Evolutionary conservation across 192 early-diverging fungal genomes (phyloP), one percentile per base, ranked within the genome.

Genomic region (Gamsiella multidivaricata): DNA sequence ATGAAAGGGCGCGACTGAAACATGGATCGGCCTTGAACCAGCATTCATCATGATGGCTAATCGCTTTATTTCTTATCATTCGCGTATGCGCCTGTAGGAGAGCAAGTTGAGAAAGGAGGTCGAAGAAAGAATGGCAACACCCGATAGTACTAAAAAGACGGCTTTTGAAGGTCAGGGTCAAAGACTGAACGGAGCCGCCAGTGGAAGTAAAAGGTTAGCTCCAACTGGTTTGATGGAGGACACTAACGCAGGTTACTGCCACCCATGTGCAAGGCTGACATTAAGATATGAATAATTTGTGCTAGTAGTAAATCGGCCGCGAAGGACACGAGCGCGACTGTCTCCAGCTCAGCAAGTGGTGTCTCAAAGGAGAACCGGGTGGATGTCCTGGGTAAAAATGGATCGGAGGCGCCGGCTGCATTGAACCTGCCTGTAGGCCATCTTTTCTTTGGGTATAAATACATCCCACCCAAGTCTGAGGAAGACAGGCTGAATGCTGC

Each of bases 361-460:
- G 17, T 42, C 15, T 5, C n/a, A 23, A 60, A 70, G 20, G 58
- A 29, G 11, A 81, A 85, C 61, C 9, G 26, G 18, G 39, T 59
- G 5, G 61, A 68, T 56, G 65, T 70, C 31, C 63, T 61, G 46
- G 68, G 70, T 33, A 69, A 53, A 63, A 69, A 52, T 69, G 83
- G 52, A 52, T 56, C 52, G 0, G 79, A 70, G 34, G 59, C 83
- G 14, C 91, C 92, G 2, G 91, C 91, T 32, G 92, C 94, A 1
- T 81, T 97, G 53, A 86, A 91, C 69, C 61, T 98, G 60, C 94
- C 96, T 2, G 80, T 93, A 49, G 95, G 95, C 22, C 92, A 92
- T 41, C 86, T 97, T 28, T 97, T 91, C 79, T 97, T 98, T 85
- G 97, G 94, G 0, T 97, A 94, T 80, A 88, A 85, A 25, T 58